Evolutionary conservation across 345 rosid genomes (phyloP).

Genomic region (Laguncularia racemosa): DNA sequence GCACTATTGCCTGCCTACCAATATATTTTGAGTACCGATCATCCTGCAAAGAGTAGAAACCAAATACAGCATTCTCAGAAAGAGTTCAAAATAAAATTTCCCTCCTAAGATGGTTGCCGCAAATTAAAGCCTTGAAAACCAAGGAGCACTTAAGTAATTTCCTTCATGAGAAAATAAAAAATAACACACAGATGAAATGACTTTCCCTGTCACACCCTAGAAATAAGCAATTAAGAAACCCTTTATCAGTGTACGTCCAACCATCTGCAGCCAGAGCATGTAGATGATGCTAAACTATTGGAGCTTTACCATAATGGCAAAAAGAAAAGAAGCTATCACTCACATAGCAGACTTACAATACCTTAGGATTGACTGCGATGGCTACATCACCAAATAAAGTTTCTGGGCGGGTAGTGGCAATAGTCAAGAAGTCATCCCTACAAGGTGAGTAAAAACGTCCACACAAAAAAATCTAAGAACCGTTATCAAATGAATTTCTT

Average conservation of each 20-base stretch:
- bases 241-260: too few relatives aligned
- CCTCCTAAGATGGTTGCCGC: background rate
- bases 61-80: background rate
- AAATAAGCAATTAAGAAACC: too few relatives aligned
- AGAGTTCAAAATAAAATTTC: background rate
- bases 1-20: conserved; percentile 88
- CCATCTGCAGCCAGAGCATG: too few relatives aligned
- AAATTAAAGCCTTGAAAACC: too few relatives aligned
- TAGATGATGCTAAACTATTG: too few relatives aligned
- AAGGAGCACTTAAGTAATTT: too few relatives aligned
- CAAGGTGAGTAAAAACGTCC: background rate
- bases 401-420: conserved; percentile 98
- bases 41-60: conserved; percentile 43
- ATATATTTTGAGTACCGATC: conserved; percentile 78
- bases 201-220: too few relatives aligned
- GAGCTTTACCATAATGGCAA: background rate
- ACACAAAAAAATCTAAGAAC: too few relatives aligned
- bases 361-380: conserved; percentile 90
- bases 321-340: background rate
- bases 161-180: too few relatives aligned
- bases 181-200: too few relatives aligned
- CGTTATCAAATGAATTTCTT: too few relatives aligned
- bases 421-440: conserved; percentile 78
- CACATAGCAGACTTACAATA: conserved; percentile 8
- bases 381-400: conserved; percentile 98